phyloP scores from a whole-genome alignment of 78 protist genomes.

The Dictyostelium firmibasis region DNA sequence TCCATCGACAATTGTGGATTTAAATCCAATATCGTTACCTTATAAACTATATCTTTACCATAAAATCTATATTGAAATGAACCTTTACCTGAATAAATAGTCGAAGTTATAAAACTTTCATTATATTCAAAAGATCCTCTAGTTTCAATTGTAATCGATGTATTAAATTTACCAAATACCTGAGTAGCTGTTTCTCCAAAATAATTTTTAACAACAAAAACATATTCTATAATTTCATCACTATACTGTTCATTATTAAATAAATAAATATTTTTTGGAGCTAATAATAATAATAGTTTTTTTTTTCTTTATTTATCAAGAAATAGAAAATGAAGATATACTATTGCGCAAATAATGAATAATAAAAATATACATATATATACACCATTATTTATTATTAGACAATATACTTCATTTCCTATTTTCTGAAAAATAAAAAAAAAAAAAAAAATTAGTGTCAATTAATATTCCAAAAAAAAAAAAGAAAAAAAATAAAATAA shows the following conservation, averaged over 20 bases:
- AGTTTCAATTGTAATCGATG: background rate
- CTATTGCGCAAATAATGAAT: too few species aligned
- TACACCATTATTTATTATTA: too few species aligned
- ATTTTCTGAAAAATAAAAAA: too few species aligned
- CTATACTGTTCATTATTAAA: background rate
- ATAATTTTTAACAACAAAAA: too few species aligned
- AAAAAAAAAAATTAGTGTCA: too few species aligned
- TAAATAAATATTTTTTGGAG: background rate
- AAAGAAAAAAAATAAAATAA: too few species aligned
- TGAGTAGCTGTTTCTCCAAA: background rate
- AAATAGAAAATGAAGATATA: too few species aligned
- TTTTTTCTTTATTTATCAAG: too few species aligned
- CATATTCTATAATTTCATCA: background rate
- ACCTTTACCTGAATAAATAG: background rate
- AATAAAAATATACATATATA: too few species aligned
- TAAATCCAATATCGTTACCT: background rate
- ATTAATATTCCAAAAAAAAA: too few species aligned
- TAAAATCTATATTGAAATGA: background rate
- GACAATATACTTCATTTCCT: too few species aligned
- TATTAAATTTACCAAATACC: background rate
- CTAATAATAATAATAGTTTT: background rate
- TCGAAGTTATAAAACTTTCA: background rate
- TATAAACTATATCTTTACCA: background rate
- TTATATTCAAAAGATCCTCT: background rate
- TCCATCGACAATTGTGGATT: background rate